A percentile compares a stretch with the other conserved stretches of the same genome.
Evolutionary conservation across 257 asterid species (phyloP).

Genomic region (Salvia miltiorrhiza): DNA sequence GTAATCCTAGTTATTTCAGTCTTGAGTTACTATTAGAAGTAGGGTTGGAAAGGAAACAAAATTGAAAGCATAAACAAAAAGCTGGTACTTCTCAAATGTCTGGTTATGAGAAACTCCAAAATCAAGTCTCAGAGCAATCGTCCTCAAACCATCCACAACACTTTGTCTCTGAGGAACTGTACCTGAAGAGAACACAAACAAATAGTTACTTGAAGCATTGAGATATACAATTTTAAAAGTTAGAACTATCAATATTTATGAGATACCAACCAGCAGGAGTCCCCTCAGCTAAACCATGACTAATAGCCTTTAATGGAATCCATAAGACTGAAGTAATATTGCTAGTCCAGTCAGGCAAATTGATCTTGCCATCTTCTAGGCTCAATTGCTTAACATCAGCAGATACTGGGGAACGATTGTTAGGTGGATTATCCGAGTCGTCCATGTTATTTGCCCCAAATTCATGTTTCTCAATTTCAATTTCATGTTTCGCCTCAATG

Average conservation of each 20-base stretch:
- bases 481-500: conserved; percentile 61
- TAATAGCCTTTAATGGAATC: conserved; percentile 78
- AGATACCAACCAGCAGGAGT: conserved; percentile 71
- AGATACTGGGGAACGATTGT: conserved; percentile 30
- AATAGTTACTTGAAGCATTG: conserved; percentile 15
- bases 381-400: conserved; percentile 52
- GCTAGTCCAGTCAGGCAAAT: conserved; percentile 89
- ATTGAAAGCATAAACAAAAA: conserved; percentile 11
- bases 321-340: conserved; percentile 73
- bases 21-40: conserved; percentile 19
- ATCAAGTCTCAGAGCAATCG: conserved; percentile 93
- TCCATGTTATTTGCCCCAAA: conserved; percentile 30
- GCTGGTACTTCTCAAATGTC: conserved; percentile 74
- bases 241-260: conserved; percentile 14
- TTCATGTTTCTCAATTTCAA: conserved; percentile 78
- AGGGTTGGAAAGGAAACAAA: conserved; percentile 4
- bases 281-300: conserved; percentile 77
- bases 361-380: conserved; percentile 63
- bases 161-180: conserved; percentile 68
- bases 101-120: conserved; percentile 93
- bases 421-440: conserved; percentile 24
- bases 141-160: conserved; percentile 89
- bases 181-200: conserved; percentile 44
- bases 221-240: neutral
- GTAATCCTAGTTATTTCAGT: conserved; percentile 26